Conservation (phyloP, 106 monocot genomes). For the Iris macrosiphon region DNA sequence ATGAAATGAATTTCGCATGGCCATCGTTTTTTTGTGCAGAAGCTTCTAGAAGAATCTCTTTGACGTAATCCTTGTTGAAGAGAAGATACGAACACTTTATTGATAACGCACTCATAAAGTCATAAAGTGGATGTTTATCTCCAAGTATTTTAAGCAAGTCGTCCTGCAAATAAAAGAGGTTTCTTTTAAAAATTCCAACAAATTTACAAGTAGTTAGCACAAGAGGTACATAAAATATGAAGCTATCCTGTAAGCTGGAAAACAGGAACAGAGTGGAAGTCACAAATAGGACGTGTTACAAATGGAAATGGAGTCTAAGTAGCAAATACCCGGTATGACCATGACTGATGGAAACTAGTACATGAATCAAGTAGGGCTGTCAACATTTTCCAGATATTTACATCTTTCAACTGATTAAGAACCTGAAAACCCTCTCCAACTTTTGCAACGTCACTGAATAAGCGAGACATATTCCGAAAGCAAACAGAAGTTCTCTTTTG, state of each 20-base stretch:
- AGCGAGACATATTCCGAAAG: constrained; percentile 75
- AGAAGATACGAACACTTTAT: constrained; percentile 86
- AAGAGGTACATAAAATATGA: no score
- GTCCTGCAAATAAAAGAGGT: constrained; percentile 42
- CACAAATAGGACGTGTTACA: no score
- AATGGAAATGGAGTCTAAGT: no score
- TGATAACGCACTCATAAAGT: constrained; percentile 77
- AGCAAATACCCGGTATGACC: constrained; percentile 57
- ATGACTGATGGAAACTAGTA: constrained; percentile 56
- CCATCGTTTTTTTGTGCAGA: constrained; percentile 35
- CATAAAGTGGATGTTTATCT: constrained; percentile 77
- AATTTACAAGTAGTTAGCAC: no score
- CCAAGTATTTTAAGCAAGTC: constrained; percentile 88
- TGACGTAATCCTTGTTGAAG: constrained; percentile 76
- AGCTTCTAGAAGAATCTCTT: constrained; percentile 62
- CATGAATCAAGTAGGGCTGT: constrained; percentile 56
- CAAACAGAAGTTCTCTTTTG: constrained; percentile 64
- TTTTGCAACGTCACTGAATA: constrained; percentile 72
- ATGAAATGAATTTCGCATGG: constrained; percentile 32
- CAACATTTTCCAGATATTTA: constrained; percentile 77
- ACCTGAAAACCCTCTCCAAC: constrained; percentile 81
- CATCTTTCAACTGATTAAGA: constrained; percentile 81
- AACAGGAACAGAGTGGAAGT: no score
- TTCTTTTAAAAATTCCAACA: neutral
- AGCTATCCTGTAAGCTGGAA: no score